Base-by-base conservation (phyloP, 768 basidiomycete genomes). In the Suillus bovinus region DNA sequence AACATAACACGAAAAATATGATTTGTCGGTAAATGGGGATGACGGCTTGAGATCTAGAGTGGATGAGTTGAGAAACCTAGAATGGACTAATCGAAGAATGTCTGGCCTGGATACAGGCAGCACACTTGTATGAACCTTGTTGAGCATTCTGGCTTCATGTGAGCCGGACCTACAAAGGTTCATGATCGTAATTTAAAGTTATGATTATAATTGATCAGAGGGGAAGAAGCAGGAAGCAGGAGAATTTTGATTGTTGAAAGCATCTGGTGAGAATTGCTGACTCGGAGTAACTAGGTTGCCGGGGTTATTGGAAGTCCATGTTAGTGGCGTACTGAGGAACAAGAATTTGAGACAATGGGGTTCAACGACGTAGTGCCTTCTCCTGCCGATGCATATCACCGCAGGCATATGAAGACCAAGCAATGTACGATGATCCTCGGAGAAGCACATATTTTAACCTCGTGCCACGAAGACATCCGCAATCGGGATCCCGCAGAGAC, bases 201-300 rank as follows among this genome's bases (percentile, higher is more conserved):
- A 80, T 24, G 72, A 67, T 9, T 50, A 16, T n/a, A n/a, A n/a
- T n/a, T n/a, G n/a, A n/a, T n/a, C n/a, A n/a, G 16, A 31, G 8
- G 24, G 46, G 22, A 16, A 2, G 49, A 17, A 50, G 17, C 50
- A 31, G 50, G 20, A 33, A 52, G 29, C 29, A n/a, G 20, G 2
- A 31, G 5, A 2, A 52, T 13, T n/a, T n/a, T 50, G 2, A 4
- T n/a, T n/a, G 31, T 33, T 5, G 9, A 27, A 20, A 27, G 24
- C 6, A 24, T 46, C 47, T 47, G 24, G 14, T 24, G 14, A 47
- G 24, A 24, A 27, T 47, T 16, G 47, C 47, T 24, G 24, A n/a
- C n/a, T n/a, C n/a, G n/a, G n/a, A 27, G 24, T 14, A 17, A 47
- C 14, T 47, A 27, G 47, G 47, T 47, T 16, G 24, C 47, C 49